Evolutionary conservation across 352 stramenopile species (phyloP).

Genomic region (Phytophthora pisi): DNA sequence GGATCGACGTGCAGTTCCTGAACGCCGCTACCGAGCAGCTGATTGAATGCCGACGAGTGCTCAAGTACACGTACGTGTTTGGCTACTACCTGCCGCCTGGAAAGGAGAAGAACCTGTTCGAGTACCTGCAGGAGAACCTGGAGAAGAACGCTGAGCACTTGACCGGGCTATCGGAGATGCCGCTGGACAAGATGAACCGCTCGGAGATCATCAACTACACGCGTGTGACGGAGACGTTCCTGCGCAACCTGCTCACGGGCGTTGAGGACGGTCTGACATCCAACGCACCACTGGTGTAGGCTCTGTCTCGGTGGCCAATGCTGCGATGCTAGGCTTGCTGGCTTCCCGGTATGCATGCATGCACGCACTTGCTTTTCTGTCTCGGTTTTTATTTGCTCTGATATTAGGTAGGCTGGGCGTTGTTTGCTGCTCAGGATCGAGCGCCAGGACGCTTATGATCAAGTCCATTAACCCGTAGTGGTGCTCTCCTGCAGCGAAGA

Average conservation of each 20-base stretch:
- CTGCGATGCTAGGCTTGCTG: constrained; percentile 14
- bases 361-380: constrained; percentile 32
- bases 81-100: constrained; percentile 93
- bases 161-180: constrained; percentile 90
- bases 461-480: background rate
- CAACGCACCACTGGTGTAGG: constrained; percentile 38
- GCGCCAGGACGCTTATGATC: constrained; percentile 10
- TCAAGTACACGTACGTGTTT: constrained; percentile 99
- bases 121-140: constrained; percentile 94
- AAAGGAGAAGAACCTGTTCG: constrained; percentile 94
- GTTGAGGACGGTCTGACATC: constrained; percentile 91
- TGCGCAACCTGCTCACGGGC: constrained; percentile 89
- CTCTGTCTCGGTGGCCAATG: constrained; percentile 16
- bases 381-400: constrained; percentile 38
- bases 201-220: constrained; percentile 96
- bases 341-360: constrained; percentile 27
- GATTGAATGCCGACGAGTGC: constrained; percentile 97
- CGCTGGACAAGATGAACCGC: constrained; percentile 92
- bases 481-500: constrained; percentile 6
- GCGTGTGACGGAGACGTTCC: constrained; percentile 92
- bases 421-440: constrained; percentile 26
- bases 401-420: constrained; percentile 32
- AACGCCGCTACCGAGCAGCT: constrained; percentile 96
- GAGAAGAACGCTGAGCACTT: constrained; percentile 95
- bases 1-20: constrained; percentile 99